phyloP scores from a whole-genome alignment of 257 asterid genomes.

The Eustoma russellianum region DNA sequence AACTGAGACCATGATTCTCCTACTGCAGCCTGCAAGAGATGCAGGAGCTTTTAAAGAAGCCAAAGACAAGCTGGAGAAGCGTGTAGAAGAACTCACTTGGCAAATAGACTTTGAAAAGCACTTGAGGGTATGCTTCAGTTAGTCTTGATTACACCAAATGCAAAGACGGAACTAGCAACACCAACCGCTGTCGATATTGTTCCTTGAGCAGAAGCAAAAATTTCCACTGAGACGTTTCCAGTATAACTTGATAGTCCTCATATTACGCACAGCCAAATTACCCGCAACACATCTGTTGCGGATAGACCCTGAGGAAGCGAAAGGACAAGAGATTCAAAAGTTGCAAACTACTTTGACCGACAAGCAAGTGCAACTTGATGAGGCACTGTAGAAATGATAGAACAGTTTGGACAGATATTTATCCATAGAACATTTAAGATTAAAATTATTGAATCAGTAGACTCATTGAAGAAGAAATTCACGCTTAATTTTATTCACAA shows the following conservation, averaged over 20 bases:
- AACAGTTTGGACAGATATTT: too few species aligned
- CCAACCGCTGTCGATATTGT: too few species aligned
- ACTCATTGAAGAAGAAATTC: too few species aligned
- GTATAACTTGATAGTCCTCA: too few species aligned
- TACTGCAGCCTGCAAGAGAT: slow-evolving; percentile 81
- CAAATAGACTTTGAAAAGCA: slow-evolving; percentile 83
- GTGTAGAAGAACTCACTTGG: slow-evolving; percentile 92
- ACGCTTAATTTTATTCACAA: too few species aligned
- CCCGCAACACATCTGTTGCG: slow-evolving; percentile 25
- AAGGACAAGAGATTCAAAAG: slow-evolving; percentile 70
- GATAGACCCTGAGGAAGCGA: slow-evolving; percentile 85
- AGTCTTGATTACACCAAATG: neutral
- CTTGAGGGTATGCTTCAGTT: slow-evolving; percentile 46
- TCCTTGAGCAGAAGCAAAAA: slow-evolving; percentile 1
- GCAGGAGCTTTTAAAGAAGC: slow-evolving; percentile 95
- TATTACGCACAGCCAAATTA: too few species aligned
- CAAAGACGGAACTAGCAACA: neutral
- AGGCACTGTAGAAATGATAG: too few species aligned
- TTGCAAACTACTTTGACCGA: slow-evolving; percentile 56
- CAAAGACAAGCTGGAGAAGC: slow-evolving; percentile 89
- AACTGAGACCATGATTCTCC: slow-evolving; percentile 9
- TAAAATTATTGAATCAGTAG: too few species aligned
- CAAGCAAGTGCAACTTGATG: slow-evolving; percentile 56
- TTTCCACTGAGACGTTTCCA: neutral
- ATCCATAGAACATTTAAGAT: too few species aligned